These are phyloP conservation scores for Afroboletus lepidellus DNA, from an alignment of 1,284 basidiomycete genomes.

Conservation along the genomic window DNA sequence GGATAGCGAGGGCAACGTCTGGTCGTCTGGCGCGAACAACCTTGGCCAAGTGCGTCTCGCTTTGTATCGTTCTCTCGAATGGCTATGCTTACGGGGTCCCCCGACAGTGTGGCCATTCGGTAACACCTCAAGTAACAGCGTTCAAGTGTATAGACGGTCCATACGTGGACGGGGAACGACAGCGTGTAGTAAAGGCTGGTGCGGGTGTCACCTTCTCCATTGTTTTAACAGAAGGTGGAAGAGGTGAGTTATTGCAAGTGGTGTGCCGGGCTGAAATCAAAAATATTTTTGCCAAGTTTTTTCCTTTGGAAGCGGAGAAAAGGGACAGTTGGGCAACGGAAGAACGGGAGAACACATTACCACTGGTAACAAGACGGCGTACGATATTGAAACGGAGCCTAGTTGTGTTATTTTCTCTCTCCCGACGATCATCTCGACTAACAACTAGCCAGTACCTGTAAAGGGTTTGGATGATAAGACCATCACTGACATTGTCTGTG, in stretches of 20 bases:
- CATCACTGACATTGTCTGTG: conserved; percentile 81
- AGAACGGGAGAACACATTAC: conserved; percentile 86
- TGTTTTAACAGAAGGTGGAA: conserved; percentile 77
- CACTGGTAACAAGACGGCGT: conserved; percentile 79
- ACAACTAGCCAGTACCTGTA: conserved; percentile 54
- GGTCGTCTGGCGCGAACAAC: conserved; percentile 82
- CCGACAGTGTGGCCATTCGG: conserved; percentile 67
- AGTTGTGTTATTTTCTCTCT: conserved; percentile 41
- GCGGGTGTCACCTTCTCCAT: conserved; percentile 85
- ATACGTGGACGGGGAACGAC: conserved; percentile 52
- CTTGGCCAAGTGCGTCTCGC: conserved; percentile 67
- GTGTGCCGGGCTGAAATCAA: conserved; percentile 7
- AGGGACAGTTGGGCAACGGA: conserved; percentile 91
- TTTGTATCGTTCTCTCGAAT: not conserved
- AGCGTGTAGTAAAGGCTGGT: conserved; percentile 68
- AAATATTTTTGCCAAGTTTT: conserved; percentile 57
- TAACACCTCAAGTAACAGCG: conserved; percentile 57
- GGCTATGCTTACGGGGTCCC: not conserved
- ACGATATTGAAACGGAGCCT: conserved; percentile 76
- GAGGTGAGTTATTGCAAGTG: conserved; percentile 44
- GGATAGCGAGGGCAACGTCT: conserved; percentile 78
- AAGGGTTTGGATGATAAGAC: conserved; percentile 71
- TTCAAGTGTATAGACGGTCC: conserved; percentile 68
- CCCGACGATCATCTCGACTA: conserved; percentile 9
- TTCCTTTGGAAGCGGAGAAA: conserved; percentile 87